These are phyloP conservation scores for Myriosclerotinia curreyana DNA, from an alignment of 2,329 filamentous ascomycete species.

Conservation along the genomic window DNA sequence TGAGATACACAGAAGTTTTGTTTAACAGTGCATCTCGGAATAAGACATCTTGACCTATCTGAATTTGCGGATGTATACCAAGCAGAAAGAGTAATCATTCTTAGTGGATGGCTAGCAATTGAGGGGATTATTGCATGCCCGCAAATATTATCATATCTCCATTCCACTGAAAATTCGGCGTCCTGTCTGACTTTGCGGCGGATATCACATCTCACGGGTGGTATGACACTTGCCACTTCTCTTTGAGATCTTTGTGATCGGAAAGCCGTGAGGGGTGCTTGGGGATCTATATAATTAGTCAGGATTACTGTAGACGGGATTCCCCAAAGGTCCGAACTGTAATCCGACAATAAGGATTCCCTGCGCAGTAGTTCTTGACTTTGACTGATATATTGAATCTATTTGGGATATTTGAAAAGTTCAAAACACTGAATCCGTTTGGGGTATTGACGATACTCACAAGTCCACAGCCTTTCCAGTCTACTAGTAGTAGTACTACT, in stretches of 20 bases:
- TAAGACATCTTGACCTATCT: too few species aligned
- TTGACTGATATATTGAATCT: neutral
- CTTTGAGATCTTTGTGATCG: neutral
- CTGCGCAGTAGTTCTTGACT: neutral
- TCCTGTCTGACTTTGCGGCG: neutral
- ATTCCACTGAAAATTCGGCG: neutral
- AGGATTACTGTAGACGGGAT: too few species aligned
- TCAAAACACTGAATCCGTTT: neutral
- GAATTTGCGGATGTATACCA: too few species aligned
- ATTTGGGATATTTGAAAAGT: too few species aligned
- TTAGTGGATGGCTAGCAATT: too few species aligned
- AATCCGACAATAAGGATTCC: neutral
- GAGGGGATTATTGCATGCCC: too few species aligned
- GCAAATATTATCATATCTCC: too few species aligned
- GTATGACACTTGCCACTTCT: neutral
- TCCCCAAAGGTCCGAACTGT: neutral
- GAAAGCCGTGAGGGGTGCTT: neutral
- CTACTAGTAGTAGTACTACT: too few species aligned
- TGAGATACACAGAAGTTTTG: too few species aligned
- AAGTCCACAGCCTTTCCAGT: neutral
- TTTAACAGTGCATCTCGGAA: too few species aligned
- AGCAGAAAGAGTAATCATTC: too few species aligned
- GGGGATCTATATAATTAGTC: neutral
- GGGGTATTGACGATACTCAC: neutral
- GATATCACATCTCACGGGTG: neutral